A percentile compares a stretch with the other conserved stretches of the same genome.
Evolutionary conservation across 2,329 filamentous ascomycete genomes (phyloP).

Genomic region (Penicillium paneum): DNA sequence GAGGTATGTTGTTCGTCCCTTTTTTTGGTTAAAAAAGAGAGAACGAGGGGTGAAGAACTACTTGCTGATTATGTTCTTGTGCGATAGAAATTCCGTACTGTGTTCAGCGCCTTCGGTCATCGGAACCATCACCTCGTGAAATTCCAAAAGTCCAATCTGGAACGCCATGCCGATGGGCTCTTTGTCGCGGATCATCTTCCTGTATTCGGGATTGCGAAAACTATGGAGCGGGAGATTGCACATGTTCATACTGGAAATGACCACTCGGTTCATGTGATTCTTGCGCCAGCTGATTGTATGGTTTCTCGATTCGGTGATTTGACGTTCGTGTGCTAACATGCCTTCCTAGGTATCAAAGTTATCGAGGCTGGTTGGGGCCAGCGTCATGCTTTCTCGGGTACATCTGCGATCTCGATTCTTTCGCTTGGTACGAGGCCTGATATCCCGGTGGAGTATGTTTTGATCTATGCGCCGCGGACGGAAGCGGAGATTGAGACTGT

Average conservation of each 20-base stretch:
- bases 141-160: conserved; percentile 23
- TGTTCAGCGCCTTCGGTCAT: conserved; percentile 22
- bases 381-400: conserved; percentile 50
- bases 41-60: not conserved
- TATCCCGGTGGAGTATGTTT: conserved; percentile 28
- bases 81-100: conserved; percentile 25
- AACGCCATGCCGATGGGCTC: conserved; percentile 26
- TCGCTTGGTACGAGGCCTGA: conserved; percentile 14
- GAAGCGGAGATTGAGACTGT: conserved; percentile 32
- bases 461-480: conserved; percentile 37
- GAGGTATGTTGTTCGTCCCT: conserved; percentile 19
- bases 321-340: not conserved
- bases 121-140: conserved; percentile 31
- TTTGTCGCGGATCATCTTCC: conserved; percentile 27
- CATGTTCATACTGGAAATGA: conserved; percentile 72
- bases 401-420: conserved; percentile 65
- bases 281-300: conserved; percentile 72
- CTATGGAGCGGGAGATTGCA: conserved; percentile 66
- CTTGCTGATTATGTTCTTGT: not conserved
- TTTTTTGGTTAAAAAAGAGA: not conserved
- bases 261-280: conserved; percentile 70
- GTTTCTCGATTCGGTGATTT: not conserved
- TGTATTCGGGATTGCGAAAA: conserved; percentile 14
- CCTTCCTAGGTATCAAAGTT: conserved; percentile 53
- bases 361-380: conserved; percentile 77